Evolutionary conservation across 352 stramenopile genomes (phyloP), one percentile per base, ranked within the genome.

Genomic region (Phytophthora fragariaefolia): DNA sequence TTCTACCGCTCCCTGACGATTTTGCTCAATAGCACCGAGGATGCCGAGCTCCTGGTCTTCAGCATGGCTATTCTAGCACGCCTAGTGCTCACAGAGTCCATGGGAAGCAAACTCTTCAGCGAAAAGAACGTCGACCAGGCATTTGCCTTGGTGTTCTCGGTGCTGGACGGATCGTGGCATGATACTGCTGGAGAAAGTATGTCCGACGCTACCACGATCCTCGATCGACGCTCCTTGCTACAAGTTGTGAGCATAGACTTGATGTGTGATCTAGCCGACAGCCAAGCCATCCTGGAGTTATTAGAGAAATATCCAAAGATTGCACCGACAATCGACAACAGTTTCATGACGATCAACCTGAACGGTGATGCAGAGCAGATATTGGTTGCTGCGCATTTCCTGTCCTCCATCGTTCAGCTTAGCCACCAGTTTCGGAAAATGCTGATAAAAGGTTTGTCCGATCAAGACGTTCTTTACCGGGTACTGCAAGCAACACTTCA

Each of bases 1-100:
- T 83, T 93, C 24, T 93, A 93, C 53, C 85, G 87, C 17, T 84
- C 82, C 40, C 76, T 95, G 54, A 92, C 82, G n/a, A 83, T 93
- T 20, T 30, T 93, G 64, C 81, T 95, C 42, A 93, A 93, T 45
- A 87, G 79, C 59, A 93, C 87, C 0, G 84, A 93, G 38, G 84
- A 93, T 49, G 57, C 82, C 0, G 83, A 91, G 63, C 70, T 93
- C 18, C 64, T 95, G 4, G 82, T 95, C 64, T 89, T 85, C 34
- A 87, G 74, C 24, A 95, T 93, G 85, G 70, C 82, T 13, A 91
- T 93, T 34, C 70, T 95, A 8, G 85, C 83, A 6, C 74, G 87
- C 13, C 71, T 95, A 12, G 87, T 93, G 60, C 73, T 95, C 4
- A 73, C 66, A 13, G 85, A 95, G 47, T 75, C 85, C 5, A 77